These are phyloP conservation scores for Wickerhamiella occidentalis DNA, from an alignment of 805 yeast genomes.

Conservation along the genomic window DNA sequence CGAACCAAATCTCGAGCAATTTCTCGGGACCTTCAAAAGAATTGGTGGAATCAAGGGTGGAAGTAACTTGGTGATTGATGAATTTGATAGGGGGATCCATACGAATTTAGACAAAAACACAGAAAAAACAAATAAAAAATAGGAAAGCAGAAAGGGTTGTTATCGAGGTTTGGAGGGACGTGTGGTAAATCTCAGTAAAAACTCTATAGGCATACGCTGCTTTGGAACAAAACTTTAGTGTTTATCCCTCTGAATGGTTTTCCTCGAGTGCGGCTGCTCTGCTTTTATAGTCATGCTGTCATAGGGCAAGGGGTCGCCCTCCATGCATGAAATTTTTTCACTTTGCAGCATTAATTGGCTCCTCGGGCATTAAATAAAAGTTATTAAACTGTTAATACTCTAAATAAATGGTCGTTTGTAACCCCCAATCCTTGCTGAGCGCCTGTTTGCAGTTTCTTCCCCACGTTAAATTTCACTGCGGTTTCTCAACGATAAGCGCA, in stretches of 20 bases:
- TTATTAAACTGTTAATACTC: too few species aligned
- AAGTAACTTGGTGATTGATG: constrained; percentile 70
- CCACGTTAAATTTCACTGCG: background rate
- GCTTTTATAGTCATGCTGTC: constrained; percentile 3
- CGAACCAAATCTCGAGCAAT: constrained; percentile 80
- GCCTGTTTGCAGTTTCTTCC: background rate
- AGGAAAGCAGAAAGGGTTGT: constrained; percentile 15
- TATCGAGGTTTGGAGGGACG: constrained; percentile 20
- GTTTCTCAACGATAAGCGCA: background rate
- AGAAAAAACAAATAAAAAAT: constrained; percentile 13
- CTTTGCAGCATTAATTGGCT: background rate
- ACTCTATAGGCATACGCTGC: constrained; percentile 16
- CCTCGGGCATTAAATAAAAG: too few species aligned
- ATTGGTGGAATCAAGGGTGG: constrained; percentile 69
- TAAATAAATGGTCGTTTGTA: too few species aligned
- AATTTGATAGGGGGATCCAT: constrained; percentile 27
- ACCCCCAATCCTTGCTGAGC: too few species aligned
- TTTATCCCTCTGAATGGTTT: constrained; percentile 2
- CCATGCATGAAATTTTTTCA: constrained; percentile 5
- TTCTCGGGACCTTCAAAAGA: constrained; percentile 98
- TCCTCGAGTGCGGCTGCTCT: background rate
- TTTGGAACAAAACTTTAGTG: constrained; percentile 4
- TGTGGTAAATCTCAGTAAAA: constrained; percentile 17
- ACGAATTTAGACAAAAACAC: background rate
- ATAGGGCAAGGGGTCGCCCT: constrained; percentile 4